Evolutionary conservation across 495 filamentous ascomycete species (phyloP).

Genomic region (Aspergillus panamensis): DNA sequence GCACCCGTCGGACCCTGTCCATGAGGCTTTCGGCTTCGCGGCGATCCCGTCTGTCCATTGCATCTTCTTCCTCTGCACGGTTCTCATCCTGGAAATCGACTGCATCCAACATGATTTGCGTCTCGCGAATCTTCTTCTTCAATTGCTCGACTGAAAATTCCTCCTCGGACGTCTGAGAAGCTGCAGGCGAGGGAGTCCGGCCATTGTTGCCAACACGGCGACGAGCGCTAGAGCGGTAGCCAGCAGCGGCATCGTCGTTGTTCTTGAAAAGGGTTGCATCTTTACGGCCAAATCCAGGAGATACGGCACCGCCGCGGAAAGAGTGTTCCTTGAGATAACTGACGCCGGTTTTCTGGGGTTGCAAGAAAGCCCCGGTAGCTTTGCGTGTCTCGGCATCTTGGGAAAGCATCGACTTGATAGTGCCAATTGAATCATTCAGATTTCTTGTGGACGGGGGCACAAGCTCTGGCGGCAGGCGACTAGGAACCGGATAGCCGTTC

Average conservation of each 20-base stretch:
- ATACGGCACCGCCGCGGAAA: conserved; percentile 60
- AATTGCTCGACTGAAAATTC: conserved; percentile 85
- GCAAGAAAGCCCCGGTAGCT: conserved; percentile 75
- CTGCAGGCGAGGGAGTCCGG: conserved; percentile 68
- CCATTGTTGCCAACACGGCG: conserved; percentile 71
- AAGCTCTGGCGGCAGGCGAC: conserved; percentile 85
- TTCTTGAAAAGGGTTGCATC: conserved; percentile 97
- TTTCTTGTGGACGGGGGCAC: conserved; percentile 95
- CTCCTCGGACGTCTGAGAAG: conserved; percentile 76
- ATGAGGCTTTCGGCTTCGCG: conserved; percentile 94
- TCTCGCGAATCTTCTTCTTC: conserved; percentile 89
- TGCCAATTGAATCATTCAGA: conserved; percentile 84
- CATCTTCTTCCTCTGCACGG: conserved; percentile 84
- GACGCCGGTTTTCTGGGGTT: conserved; percentile 95
- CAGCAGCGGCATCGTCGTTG: conserved; percentile 80
- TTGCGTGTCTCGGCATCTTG: conserved; percentile 86
- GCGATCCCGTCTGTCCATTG: conserved; percentile 83
- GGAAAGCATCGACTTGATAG: conserved; percentile 87
- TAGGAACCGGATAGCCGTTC: conserved; percentile 93
- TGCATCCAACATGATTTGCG: conserved; percentile 92
- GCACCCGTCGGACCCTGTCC: conserved; percentile 84
- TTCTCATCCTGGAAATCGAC: conserved; percentile 97
- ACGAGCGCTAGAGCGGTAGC: conserved; percentile 91
- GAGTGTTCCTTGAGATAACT: conserved; percentile 96
- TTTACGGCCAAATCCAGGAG: conserved; percentile 57